phyloP scores from a whole-genome alignment of 371 early-diverging fungal genomes.

The Rhizopus stolonifer region DNA sequence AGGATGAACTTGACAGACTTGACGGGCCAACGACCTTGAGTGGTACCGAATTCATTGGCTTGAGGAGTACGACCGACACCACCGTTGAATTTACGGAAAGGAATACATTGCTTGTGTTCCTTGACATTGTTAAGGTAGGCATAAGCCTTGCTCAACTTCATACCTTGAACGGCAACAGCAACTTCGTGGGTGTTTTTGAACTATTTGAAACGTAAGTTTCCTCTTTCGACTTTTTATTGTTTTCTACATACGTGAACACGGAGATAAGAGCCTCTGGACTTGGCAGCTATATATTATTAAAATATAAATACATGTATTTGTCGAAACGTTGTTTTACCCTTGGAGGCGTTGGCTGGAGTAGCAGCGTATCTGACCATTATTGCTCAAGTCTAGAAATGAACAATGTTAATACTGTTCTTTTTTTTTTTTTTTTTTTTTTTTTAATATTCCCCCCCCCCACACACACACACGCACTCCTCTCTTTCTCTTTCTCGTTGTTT shows the following conservation, averaged over 20 bases:
- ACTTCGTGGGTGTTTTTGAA: conserved; percentile 99
- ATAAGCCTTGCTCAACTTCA: too few species aligned
- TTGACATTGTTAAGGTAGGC: too few species aligned
- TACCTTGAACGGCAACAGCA: too few species aligned
- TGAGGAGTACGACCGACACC: too few species aligned
- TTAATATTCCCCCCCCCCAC: too few species aligned
- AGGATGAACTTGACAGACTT: conserved; percentile 95
- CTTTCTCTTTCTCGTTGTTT: background rate
- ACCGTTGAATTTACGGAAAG: too few species aligned
- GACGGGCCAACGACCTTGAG: conserved; percentile 99
- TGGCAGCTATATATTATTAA: conserved; percentile 10
- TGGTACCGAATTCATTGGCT: too few species aligned
- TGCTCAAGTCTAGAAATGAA: conserved; percentile 17
- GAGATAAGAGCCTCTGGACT: conserved; percentile 20
- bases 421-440: background rate
- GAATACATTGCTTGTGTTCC: too few species aligned
- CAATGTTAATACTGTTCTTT: background rate
- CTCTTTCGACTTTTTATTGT: background rate
- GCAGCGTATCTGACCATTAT: conserved; percentile 63
- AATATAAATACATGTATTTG: too few species aligned
- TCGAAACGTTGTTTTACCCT: too few species aligned
- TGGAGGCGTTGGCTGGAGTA: conserved; percentile 53
- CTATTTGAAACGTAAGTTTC: conserved; percentile 16
- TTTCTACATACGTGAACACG: conserved; percentile 17
- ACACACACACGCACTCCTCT: too few species aligned